These are phyloP conservation scores for Gastrodia elata DNA, from an alignment of 106 monocot species.

Conservation along the genomic window DNA sequence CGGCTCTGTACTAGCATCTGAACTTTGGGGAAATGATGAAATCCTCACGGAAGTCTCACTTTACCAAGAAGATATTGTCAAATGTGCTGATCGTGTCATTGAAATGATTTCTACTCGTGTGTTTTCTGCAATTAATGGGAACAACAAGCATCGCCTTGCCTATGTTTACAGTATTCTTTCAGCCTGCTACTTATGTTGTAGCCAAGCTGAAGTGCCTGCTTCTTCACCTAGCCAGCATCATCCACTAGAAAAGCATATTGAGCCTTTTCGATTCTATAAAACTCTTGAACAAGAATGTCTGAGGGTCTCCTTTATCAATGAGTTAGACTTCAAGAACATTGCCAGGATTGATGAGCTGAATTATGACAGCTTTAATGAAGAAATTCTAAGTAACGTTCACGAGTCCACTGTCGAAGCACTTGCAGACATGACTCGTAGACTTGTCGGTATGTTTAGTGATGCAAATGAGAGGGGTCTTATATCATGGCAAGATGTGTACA, in stretches of 20 bases:
- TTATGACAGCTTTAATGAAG: constrained; percentile 72
- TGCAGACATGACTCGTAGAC: constrained; percentile 54
- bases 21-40: constrained; percentile 83
- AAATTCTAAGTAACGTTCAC: constrained; percentile 55
- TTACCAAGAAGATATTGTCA: constrained; percentile 60
- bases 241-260: constrained; percentile 32
- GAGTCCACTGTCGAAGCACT: constrained; percentile 58
- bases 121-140: constrained; percentile 68
- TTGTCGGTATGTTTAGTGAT: constrained; percentile 40
- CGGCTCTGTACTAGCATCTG: constrained; percentile 66
- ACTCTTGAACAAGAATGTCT: constrained; percentile 78
- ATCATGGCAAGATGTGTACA: constrained; percentile 63
- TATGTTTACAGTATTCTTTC: constrained; percentile 76
- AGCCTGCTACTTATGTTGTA: constrained; percentile 51
- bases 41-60: constrained; percentile 76
- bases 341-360: constrained; percentile 59
- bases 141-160: constrained; percentile 70
- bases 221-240: constrained; percentile 8
- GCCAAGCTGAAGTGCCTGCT: constrained; percentile 24
- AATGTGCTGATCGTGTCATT: constrained; percentile 56
- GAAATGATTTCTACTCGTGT: constrained; percentile 51
- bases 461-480: constrained; percentile 45
- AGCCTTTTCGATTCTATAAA: constrained; percentile 60
- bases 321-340: constrained; percentile 82
- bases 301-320: constrained; percentile 49